phyloP scores from a whole-genome alignment of 352 stramenopile genomes.

The Globisporangium okanoganense region DNA sequence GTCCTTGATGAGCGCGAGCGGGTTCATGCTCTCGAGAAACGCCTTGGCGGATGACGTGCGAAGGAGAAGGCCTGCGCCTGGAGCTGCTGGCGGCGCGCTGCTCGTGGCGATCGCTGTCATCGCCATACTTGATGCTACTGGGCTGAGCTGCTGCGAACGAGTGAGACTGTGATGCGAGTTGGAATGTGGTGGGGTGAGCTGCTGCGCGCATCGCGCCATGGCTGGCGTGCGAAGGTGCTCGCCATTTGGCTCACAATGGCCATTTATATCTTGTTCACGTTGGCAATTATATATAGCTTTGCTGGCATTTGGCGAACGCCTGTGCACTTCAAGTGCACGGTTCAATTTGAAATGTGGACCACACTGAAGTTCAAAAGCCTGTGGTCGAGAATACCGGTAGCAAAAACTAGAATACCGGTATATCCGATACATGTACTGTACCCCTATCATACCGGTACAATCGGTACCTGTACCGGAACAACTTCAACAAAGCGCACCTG shows the following conservation, averaged over 20 bases:
- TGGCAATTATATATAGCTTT: not conserved
- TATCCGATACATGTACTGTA: no score
- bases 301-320: not conserved
- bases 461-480: no score
- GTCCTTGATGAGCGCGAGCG: conserved; percentile 49
- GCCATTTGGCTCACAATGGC: not conserved
- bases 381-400: no score
- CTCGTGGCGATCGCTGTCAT: conserved; percentile 9
- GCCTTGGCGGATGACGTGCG: conserved; percentile 18
- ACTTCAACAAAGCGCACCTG: not conserved
- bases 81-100: not conserved
- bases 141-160: not conserved
- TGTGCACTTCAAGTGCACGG: not conserved
- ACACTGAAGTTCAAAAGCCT: no score
- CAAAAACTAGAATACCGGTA: no score
- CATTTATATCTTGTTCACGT: not conserved
- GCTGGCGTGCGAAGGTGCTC: not conserved
- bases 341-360: no score
- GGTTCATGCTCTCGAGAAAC: conserved; percentile 58
- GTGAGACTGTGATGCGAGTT: not conserved
- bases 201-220: not conserved
- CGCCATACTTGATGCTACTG: conserved; percentile 13
- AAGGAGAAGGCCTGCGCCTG: not conserved
- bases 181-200: not conserved
- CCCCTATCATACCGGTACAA: no score